Evolutionary conservation across 2,329 filamentous ascomycete genomes (phyloP).

Genomic region (Talaromyces sp.): DNA sequence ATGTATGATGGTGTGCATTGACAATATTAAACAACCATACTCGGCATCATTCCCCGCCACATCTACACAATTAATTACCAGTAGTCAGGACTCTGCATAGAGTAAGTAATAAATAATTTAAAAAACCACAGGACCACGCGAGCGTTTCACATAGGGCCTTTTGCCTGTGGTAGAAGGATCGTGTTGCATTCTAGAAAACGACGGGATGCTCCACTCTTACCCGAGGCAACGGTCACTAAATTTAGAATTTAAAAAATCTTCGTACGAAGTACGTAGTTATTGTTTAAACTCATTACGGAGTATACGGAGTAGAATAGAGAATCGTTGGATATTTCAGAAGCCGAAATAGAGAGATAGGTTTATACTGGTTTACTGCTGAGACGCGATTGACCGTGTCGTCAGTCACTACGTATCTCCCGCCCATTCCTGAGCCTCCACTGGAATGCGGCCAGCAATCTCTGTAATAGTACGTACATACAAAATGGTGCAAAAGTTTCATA

Average conservation of each 20-base stretch:
- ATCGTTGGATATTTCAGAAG: too few relatives aligned
- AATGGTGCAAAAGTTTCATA: background rate
- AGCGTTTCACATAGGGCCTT: background rate
- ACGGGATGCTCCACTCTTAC: background rate
- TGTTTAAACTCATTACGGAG: too few relatives aligned
- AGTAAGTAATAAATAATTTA: background rate
- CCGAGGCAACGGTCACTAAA: background rate
- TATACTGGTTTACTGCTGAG: background rate
- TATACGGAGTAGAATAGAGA: too few relatives aligned
- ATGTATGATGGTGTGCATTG: too few relatives aligned
- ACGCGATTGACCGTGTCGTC: background rate
- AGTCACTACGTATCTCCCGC: too few relatives aligned
- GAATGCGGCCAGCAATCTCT: background rate
- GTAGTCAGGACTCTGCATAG: background rate
- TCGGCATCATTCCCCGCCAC: background rate
- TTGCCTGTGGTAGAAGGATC: background rate
- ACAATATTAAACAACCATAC: too few relatives aligned
- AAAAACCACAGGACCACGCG: background rate
- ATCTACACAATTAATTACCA: background rate
- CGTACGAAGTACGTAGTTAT: too few relatives aligned
- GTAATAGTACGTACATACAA: background rate
- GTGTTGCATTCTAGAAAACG: constrained; percentile 1
- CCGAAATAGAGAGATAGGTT: background rate
- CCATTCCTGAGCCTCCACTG: background rate
- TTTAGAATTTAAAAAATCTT: background rate